Evolutionary conservation across 2,329 filamentous ascomycete genomes (phyloP).

Genomic region (Ceratocystis smalleyi): DNA sequence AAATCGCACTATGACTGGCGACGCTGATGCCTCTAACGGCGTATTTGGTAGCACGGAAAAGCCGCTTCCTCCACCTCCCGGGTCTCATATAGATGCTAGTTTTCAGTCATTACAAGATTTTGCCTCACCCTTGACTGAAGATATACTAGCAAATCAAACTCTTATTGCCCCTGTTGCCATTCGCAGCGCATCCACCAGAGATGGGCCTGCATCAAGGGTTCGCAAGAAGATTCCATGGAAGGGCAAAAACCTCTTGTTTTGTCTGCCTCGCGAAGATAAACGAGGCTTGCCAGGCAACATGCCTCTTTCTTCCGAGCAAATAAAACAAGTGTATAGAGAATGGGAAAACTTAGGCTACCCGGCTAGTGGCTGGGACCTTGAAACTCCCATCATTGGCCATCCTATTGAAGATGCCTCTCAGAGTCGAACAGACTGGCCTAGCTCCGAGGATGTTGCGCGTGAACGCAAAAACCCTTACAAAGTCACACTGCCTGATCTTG

Average conservation of each 20-base stretch:
- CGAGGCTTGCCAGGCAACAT: slow-evolving; percentile 41
- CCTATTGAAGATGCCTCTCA: slow-evolving; percentile 36
- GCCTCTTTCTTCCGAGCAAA: slow-evolving; percentile 40
- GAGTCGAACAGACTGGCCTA: slow-evolving; percentile 54
- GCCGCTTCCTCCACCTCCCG: slow-evolving; percentile 10
- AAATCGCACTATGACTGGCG: slow-evolving; percentile 14
- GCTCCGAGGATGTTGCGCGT: slow-evolving; percentile 38
- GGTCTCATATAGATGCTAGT: background rate
- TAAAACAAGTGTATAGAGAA: slow-evolving; percentile 44
- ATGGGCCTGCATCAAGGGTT: slow-evolving; percentile 36
- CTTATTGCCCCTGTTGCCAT: slow-evolving; percentile 20
- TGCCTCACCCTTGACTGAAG: background rate
- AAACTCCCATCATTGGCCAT: slow-evolving; percentile 29
- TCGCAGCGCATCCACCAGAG: slow-evolving; percentile 26
- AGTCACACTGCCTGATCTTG: slow-evolving; percentile 55
- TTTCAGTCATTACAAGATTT: background rate
- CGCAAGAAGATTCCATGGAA: slow-evolving; percentile 63
- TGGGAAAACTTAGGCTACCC: slow-evolving; percentile 59
- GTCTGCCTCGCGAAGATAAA: slow-evolving; percentile 51
- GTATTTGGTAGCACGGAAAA: slow-evolving; percentile 11
- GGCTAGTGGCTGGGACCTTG: slow-evolving; percentile 51
- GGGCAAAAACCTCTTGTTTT: slow-evolving; percentile 57
- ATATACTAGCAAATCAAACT: background rate
- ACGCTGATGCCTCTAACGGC: slow-evolving; percentile 5
- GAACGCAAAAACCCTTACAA: slow-evolving; percentile 42